These are phyloP conservation scores for Batkoa obscura DNA, from an alignment of 371 early-diverging fungal species.

Conservation along the genomic window DNA sequence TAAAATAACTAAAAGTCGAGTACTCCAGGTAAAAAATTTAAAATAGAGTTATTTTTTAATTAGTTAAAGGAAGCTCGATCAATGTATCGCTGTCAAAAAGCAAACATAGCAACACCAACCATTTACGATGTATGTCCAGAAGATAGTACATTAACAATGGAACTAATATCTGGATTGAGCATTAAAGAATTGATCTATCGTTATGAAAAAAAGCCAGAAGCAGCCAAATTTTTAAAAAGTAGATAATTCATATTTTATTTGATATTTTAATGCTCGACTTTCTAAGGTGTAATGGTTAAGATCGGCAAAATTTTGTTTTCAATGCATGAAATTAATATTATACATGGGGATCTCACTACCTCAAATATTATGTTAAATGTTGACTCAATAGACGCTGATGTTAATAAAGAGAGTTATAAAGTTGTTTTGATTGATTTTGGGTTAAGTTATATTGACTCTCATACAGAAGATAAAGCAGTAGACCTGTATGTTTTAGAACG, in stretches of 20 bases:
- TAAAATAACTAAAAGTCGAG: conserved; percentile 52
- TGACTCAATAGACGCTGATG: conserved; percentile 22
- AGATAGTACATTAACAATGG: conserved; percentile 62
- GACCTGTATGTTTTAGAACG: conserved; percentile 98
- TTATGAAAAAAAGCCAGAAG: conserved; percentile 7
- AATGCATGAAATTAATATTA: conserved; percentile 72
- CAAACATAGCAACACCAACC: conserved; percentile 61
- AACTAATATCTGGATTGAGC: conserved; percentile 47
- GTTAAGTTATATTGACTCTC: conserved; percentile 58
- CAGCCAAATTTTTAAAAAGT: neutral
- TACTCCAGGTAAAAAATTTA: conserved; percentile 31
- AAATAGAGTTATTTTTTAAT: neutral
- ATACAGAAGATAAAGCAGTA: conserved; percentile 97
- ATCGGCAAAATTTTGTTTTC: conserved; percentile 53
- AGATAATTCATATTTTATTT: no score
- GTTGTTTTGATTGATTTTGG: conserved; percentile 85
- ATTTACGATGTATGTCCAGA: conserved; percentile 58
- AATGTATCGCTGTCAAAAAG: no score
- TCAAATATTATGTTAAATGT: conserved; percentile 78
- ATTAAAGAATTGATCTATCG: conserved; percentile 16
- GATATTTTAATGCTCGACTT: neutral
- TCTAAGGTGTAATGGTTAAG: neutral
- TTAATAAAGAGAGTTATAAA: conserved; percentile 8
- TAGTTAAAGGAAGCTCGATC: neutral
- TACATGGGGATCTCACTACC: conserved; percentile 98